Percentiles rank a stretch among this genome's conserved stretches.
Conservation (phyloP, 2,329 filamentous ascomycete genomes). For the Pyrenophora seminiperda region DNA sequence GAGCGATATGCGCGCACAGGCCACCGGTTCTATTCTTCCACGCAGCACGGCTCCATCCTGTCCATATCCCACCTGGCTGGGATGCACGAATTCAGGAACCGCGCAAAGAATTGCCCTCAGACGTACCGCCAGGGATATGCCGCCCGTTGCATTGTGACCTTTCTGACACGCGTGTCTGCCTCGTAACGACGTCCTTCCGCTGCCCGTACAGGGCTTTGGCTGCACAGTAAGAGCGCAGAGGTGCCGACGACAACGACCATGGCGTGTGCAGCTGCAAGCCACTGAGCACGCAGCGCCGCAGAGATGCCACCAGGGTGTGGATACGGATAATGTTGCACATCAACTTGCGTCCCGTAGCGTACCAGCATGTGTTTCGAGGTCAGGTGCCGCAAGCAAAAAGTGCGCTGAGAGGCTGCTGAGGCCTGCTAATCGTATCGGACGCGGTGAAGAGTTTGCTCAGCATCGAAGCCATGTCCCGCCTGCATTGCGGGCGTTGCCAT, state of each 20-base stretch:
- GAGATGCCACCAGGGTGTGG: no score
- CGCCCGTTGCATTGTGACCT: not conserved
- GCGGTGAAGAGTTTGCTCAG: no score
- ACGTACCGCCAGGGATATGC: not conserved
- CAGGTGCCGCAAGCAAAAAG: not conserved
- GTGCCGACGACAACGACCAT: not conserved
- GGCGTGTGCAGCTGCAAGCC: not conserved
- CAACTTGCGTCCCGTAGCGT: not conserved
- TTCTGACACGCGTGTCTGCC: not conserved
- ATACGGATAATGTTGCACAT: not conserved
- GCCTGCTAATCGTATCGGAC: no score
- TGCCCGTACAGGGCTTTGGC: no score
- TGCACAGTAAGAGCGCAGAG: no score
- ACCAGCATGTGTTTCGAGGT: not conserved
- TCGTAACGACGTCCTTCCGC: no score
- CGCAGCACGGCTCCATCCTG: conserved; percentile 5
- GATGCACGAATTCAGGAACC: not conserved
- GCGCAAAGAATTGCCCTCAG: not conserved
- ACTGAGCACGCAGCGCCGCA: no score
- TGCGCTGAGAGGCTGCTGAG: no score
- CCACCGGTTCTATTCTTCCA: conserved; percentile 7
- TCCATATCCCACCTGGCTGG: conserved; percentile 7
- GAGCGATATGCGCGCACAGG: not conserved
- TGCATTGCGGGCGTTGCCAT: no score
- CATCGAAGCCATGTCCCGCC: no score